A percentile compares a stretch with the other conserved stretches of the same genome.
These are phyloP conservation scores for Streptanthus diversifolius DNA, from an alignment of 345 rosid genomes.

Conservation along the genomic window DNA sequence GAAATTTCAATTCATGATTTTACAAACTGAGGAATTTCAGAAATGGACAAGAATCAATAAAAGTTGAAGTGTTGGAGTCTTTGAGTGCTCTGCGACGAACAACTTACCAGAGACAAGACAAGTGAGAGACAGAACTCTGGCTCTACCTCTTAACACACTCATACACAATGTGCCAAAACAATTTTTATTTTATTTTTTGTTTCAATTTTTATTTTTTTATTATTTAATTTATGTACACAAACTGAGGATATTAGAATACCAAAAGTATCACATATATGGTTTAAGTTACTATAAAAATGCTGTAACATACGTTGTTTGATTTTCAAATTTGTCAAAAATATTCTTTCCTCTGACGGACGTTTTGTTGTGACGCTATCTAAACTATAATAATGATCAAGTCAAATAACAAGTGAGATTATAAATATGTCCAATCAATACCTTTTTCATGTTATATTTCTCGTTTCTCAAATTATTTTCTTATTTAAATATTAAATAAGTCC, in stretches of 20 bases:
- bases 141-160: constrained; percentile 26
- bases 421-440: constrained; percentile 19
- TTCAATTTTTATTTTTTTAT: neutral
- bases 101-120: constrained; percentile 39
- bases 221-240: constrained; percentile 1
- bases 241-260: constrained; percentile 1
- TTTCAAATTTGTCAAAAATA: neutral
- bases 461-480: neutral
- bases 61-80: constrained; percentile 19
- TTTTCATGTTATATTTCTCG: constrained; percentile 4
- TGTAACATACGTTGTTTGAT: constrained; percentile 17
- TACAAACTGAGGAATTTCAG: constrained; percentile 7
- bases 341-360: neutral
- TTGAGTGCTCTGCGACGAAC: constrained; percentile 30
- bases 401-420: neutral
- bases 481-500: neutral
- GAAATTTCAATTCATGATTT: no score
- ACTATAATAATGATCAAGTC: neutral
- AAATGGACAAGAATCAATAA: constrained; percentile 28
- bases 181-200: neutral
- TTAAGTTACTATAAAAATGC: constrained; percentile 12
- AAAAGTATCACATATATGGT: neutral
- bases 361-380: neutral
- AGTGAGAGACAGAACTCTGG: constrained; percentile 38
- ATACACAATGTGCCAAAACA: constrained; percentile 23